Conservation (phyloP, 129 eudicot genomes). For the Escallonia herrerae region DNA sequence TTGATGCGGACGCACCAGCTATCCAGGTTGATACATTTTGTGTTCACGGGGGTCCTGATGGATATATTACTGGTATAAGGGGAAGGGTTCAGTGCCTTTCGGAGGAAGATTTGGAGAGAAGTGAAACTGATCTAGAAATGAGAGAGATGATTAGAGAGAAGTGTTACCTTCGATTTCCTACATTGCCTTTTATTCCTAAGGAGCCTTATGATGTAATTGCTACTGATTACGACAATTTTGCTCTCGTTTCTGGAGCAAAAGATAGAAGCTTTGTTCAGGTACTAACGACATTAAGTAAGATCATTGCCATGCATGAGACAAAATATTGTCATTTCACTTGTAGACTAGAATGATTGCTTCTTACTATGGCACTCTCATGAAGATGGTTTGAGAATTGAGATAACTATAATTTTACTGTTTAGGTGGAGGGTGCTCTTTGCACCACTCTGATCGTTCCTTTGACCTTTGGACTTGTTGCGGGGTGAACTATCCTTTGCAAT, state of each 20-base stretch:
- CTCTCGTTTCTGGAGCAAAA: conserved; percentile 93
- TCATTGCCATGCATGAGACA: neutral
- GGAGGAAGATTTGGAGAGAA: conserved; percentile 55
- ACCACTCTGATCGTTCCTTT: no score
- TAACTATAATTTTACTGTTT: no score
- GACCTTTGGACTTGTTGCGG: no score
- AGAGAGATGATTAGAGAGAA: conserved; percentile 70
- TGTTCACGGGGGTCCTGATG: conserved; percentile 88
- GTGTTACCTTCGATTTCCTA: conserved; percentile 85
- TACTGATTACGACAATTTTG: conserved; percentile 84
- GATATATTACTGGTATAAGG: conserved; percentile 90
- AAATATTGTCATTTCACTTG: neutral
- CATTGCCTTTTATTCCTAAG: conserved; percentile 88
- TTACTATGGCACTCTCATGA: no score
- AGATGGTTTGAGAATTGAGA: no score
- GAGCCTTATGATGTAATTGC: conserved; percentile 90
- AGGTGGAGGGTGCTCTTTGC: no score
- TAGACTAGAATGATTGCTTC: neutral
- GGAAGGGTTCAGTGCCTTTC: conserved; percentile 80
- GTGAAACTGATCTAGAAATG: conserved; percentile 46
- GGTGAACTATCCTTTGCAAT: no score
- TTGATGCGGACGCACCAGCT: conserved; percentile 45
- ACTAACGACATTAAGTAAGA: neutral
- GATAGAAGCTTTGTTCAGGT: conserved; percentile 88
- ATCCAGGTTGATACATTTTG: conserved; percentile 96